Base-by-base conservation (phyloP, 257 asterid genomes). In the Nicotiana sylvestris region DNA sequence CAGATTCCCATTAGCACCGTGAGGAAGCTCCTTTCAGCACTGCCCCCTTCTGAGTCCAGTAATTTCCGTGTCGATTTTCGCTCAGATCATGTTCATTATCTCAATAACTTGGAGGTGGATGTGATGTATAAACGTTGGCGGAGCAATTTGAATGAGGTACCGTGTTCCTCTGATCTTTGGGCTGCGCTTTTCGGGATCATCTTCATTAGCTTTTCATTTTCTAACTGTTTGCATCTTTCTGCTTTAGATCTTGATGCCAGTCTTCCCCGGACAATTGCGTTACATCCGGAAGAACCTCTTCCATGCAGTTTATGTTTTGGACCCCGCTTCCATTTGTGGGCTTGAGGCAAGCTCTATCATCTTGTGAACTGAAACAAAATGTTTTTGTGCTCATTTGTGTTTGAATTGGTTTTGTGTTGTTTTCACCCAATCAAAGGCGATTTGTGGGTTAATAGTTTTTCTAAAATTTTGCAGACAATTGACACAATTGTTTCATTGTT, bases 261-360 rank as follows among this genome's bases (percentile, higher is more conserved):
- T 92, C 87, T 96, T 85, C 89, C 99, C 99, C 86, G 99, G 99
- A 82, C 99, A 96, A 93, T 76, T 96, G 85, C 98, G 98, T 49
- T 93, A 96, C 89, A 94, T 96, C 83, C 98, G 99, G 70, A 96
- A 96, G 86, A 96, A 96, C 85, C 86, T 96, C 85, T 96, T 91
- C 90, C 97, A 96, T 82, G 97, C 99, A 37, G 99, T 93, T 86
- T 93, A 89, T 82, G 89, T 96, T 85, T 85, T 94, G 82, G 99
- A 96, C 88, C 99, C 99, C 78, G 92, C 97, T 66, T 93, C 98
- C 83, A 83, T 81, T 81, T 88, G 94, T 87, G 99, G 98, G 84
- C 94, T 91, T 76, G 97, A 93, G 98, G 98, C 90, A 90, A 88
- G 97, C 84, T 80, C 67, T 81, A 78, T 58, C 70, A 35, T 77